Percentiles rank a stretch among this genome's conserved stretches.
These are phyloP conservation scores for Trifolium repens DNA, from an alignment of 306 rosid species.

Conservation along the genomic window DNA sequence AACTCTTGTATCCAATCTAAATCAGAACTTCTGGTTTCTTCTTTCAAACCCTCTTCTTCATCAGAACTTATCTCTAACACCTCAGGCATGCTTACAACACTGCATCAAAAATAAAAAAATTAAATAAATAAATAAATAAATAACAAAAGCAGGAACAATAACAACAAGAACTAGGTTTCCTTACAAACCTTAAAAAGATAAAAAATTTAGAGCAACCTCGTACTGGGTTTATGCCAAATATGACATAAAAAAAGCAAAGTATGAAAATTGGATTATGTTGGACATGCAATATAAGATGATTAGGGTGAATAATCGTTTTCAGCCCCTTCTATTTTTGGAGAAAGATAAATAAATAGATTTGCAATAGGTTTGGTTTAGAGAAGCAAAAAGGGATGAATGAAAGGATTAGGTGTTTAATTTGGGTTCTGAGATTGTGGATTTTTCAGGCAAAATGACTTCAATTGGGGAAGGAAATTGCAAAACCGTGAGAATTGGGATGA, in stretches of 20 bases:
- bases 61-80: slow-evolving; percentile 81
- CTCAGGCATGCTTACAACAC: slow-evolving; percentile 46
- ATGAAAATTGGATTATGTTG: not conserved
- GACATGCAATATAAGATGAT: not conserved
- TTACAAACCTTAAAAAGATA: not conserved
- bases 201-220: not conserved
- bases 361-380: not conserved
- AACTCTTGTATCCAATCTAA: slow-evolving; percentile 58
- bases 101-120: not conserved
- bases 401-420: not conserved
- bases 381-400: not conserved
- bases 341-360: not conserved
- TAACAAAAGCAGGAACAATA: not conserved
- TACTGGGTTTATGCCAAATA: slow-evolving; percentile 17
- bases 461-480: not conserved
- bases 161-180: slow-evolving; percentile 32
- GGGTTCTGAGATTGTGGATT: not conserved
- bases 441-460: not conserved
- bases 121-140: not conserved
- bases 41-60: slow-evolving; percentile 52
- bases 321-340: not conserved
- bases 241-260: slow-evolving; percentile 9
- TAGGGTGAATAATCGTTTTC: not conserved
- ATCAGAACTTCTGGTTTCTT: not conserved
- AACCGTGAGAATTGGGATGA: not conserved